phyloP scores from a whole-genome alignment of 1,139 yeast genomes.

The Blastobotrys indianensis region DNA sequence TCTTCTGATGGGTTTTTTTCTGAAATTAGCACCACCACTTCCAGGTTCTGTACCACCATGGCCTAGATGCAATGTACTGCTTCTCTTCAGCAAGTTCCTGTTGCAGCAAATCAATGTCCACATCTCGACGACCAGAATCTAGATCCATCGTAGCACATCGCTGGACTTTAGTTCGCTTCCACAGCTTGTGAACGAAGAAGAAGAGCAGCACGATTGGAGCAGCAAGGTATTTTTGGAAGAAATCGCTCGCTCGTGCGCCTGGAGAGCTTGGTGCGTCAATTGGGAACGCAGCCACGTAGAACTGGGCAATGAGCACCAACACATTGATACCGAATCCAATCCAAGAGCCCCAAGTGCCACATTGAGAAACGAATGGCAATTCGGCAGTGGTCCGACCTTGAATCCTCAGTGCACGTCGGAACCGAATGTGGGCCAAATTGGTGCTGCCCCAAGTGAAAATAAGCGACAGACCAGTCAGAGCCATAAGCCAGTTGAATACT shows the following conservation, averaged over 20 bases:
- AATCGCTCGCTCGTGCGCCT: constrained; percentile 29
- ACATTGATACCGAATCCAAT: constrained; percentile 53
- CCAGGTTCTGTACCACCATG: constrained; percentile 36
- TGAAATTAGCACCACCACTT: constrained; percentile 44
- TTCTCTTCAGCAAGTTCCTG: constrained; percentile 47
- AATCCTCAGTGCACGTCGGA: constrained; percentile 61
- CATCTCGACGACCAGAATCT: constrained; percentile 48
- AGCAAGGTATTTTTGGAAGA: constrained; percentile 51
- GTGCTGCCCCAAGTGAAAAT: constrained; percentile 77
- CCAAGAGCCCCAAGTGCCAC: constrained; percentile 66
- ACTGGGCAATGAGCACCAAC: constrained; percentile 64
- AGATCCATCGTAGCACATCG: constrained; percentile 38
- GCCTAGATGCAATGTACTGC: constrained; percentile 33
- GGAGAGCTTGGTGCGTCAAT: constrained; percentile 41
- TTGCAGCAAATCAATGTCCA: constrained; percentile 47
- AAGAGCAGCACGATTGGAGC: constrained; percentile 44
- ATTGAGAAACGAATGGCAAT: constrained; percentile 62
- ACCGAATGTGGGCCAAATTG: constrained; percentile 67
- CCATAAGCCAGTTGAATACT: constrained; percentile 73
- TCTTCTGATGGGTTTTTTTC: too few species aligned
- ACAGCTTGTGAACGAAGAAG: constrained; percentile 49
- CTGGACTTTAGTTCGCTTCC: constrained; percentile 39
- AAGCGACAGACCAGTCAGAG: constrained; percentile 74
- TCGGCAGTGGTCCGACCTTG: constrained; percentile 63
- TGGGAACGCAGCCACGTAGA: constrained; percentile 74